These are phyloP conservation scores for Houttuynia cordata DNA, from an alignment of 164 flowering plant species.

Conservation along the genomic window DNA sequence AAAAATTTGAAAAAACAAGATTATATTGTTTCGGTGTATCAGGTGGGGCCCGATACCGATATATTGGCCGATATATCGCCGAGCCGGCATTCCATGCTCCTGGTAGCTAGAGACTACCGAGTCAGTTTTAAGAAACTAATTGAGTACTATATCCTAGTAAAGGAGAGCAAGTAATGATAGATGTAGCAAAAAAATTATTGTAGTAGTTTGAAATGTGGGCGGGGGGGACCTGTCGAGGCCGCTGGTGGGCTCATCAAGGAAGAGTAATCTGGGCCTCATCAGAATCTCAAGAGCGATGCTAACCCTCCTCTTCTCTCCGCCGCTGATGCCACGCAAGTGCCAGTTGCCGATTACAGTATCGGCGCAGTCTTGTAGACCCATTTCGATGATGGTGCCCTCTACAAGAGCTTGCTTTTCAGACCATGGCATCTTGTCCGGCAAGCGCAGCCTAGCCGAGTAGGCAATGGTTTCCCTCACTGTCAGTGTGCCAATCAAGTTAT, in stretches of 20 bases:
- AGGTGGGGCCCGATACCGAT: too few species aligned
- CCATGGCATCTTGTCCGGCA: slow-evolving; percentile 72
- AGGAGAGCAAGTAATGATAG: too few species aligned
- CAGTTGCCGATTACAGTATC: slow-evolving; percentile 87
- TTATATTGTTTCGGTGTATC: too few species aligned
- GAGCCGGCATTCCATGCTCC: too few species aligned
- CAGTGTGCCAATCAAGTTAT: slow-evolving; percentile 75
- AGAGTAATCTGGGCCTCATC: slow-evolving; percentile 82
- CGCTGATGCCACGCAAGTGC: slow-evolving; percentile 90
- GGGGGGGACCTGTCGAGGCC: slow-evolving; percentile 71
- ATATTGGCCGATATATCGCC: too few species aligned
- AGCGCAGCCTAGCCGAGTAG: slow-evolving; percentile 72
- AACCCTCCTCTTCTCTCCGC: slow-evolving; percentile 87
- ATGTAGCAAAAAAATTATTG: too few species aligned
- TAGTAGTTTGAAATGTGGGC: too few species aligned
- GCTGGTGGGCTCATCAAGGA: slow-evolving; percentile 94
- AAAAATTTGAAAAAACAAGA: too few species aligned
- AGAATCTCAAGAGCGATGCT: slow-evolving; percentile 92
- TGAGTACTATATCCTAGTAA: too few species aligned
- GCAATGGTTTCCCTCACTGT: slow-evolving; percentile 82
- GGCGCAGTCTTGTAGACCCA: slow-evolving; percentile 94
- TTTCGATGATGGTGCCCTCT: slow-evolving; percentile 75
- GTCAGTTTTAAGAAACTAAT: too few species aligned
- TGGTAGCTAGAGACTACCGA: too few species aligned
- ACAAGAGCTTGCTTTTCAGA: slow-evolving; percentile 63